Conservation (phyloP, 2,329 filamentous ascomycete genomes). For the Trichoderma koningii region DNA sequence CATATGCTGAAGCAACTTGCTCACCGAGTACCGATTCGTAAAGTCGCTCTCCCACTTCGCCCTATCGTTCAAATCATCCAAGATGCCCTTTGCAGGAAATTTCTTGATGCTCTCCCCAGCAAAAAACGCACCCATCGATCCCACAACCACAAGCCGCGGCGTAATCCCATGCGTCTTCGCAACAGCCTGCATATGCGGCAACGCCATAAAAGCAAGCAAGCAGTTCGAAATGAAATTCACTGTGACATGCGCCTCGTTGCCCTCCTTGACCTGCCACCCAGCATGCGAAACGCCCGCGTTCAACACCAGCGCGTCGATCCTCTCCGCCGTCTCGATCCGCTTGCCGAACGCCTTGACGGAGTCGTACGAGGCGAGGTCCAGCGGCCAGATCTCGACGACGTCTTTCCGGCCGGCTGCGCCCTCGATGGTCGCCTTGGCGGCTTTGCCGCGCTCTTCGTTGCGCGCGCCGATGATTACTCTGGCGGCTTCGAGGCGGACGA, state of each 20-base stretch:
- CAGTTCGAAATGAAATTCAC: slow-evolving; percentile 53
- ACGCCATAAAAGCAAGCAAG: slow-evolving; percentile 46
- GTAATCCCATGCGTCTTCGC: slow-evolving; percentile 38
- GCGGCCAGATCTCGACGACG: slow-evolving; percentile 47
- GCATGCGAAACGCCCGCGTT: slow-evolving; percentile 41
- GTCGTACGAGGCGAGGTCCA: slow-evolving; percentile 47
- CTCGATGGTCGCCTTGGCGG: slow-evolving; percentile 43
- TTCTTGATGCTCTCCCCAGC: not conserved
- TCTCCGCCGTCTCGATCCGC: slow-evolving; percentile 36
- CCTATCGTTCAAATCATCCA: slow-evolving; percentile 13
- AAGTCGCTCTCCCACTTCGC: slow-evolving; percentile 13
- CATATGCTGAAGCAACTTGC: slow-evolving; percentile 37
- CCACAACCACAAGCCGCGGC: slow-evolving; percentile 44
- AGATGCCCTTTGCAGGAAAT: not conserved
- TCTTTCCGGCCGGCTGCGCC: slow-evolving; percentile 32
- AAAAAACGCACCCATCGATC: not conserved
- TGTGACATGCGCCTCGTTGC: slow-evolving; percentile 46
- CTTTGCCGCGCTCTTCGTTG: slow-evolving; percentile 44
- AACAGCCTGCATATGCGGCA: slow-evolving; percentile 46
- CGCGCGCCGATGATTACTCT: slow-evolving; percentile 49
- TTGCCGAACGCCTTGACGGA: slow-evolving; percentile 42
- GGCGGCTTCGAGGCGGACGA: slow-evolving; percentile 43
- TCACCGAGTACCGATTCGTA: slow-evolving; percentile 31
- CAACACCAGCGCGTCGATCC: slow-evolving; percentile 47
- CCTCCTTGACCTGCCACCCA: slow-evolving; percentile 38